These are phyloP conservation scores for Scedosporium apiospermum DNA, from an alignment of 2,329 filamentous ascomycete species.

Conservation along the genomic window DNA sequence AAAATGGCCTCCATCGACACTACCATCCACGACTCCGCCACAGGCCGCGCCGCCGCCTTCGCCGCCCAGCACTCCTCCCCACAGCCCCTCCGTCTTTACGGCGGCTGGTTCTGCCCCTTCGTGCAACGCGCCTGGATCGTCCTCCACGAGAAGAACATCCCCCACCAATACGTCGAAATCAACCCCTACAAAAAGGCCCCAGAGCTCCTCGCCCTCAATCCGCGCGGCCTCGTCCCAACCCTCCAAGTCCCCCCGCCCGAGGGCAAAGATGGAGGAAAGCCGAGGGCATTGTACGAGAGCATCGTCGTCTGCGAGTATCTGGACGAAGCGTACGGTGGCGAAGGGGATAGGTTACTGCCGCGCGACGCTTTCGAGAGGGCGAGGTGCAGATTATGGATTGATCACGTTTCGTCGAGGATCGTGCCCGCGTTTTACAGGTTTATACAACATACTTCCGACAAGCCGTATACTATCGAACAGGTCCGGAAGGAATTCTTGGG, in stretches of 20 bases:
- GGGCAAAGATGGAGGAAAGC: slow-evolving; percentile 20
- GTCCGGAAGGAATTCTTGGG: slow-evolving; percentile 48
- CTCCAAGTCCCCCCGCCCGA: slow-evolving; percentile 36
- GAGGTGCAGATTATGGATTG: slow-evolving; percentile 61
- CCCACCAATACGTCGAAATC: slow-evolving; percentile 64
- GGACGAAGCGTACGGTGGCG: slow-evolving; percentile 54
- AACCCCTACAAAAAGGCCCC: slow-evolving; percentile 68
- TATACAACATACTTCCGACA: slow-evolving; percentile 43
- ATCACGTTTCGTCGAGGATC: slow-evolving; percentile 58
- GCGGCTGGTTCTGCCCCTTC: slow-evolving; percentile 65
- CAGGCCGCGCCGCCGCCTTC: slow-evolving; percentile 38
- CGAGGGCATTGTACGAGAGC: slow-evolving; percentile 62
- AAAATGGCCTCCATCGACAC: slow-evolving; percentile 36
- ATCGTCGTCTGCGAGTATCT: slow-evolving; percentile 66
- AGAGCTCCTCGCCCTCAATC: slow-evolving; percentile 61
- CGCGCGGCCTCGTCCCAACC: slow-evolving; percentile 63
- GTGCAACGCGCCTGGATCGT: slow-evolving; percentile 66
- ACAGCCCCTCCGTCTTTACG: slow-evolving; percentile 55
- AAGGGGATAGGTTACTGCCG: slow-evolving; percentile 45
- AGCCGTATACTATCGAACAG: slow-evolving; percentile 37
- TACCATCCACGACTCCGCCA: slow-evolving; percentile 33
- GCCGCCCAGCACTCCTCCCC: slow-evolving; percentile 35
- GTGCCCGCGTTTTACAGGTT: slow-evolving; percentile 60
- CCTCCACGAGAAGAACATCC: slow-evolving; percentile 62
- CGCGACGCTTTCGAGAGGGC: slow-evolving; percentile 55